Percentiles rank a stretch among this genome's conserved stretches.
phyloP scores from a whole-genome alignment of 139 green algal genomes.

The Zygnema cylindricum region DNA sequence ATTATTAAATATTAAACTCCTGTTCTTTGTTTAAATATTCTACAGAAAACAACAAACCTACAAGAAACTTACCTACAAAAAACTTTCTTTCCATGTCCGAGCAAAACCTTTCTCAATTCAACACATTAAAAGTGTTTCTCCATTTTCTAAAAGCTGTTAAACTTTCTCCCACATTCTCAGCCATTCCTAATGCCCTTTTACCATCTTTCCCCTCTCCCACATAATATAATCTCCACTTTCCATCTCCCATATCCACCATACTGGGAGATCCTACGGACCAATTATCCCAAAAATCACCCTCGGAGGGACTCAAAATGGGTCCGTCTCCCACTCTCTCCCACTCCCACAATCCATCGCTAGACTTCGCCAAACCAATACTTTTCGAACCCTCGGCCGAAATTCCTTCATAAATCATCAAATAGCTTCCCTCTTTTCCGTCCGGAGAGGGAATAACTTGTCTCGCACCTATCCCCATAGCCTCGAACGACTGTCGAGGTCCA shows the following conservation, averaged over 20 bases:
- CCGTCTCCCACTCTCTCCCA: slow-evolving; percentile 34
- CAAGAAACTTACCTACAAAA: no score
- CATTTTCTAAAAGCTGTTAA: neutral
- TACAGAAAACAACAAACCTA: no score
- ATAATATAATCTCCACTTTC: slow-evolving; percentile 52
- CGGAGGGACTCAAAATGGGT: slow-evolving; percentile 31
- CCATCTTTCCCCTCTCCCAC: slow-evolving; percentile 28
- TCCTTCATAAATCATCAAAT: slow-evolving; percentile 52
- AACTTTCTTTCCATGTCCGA: no score
- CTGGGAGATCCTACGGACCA: slow-evolving; percentile 41
- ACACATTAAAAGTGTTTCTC: neutral
- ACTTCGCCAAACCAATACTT: slow-evolving; percentile 40
- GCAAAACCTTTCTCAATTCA: no score
- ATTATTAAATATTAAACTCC: no score
- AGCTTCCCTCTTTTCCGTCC: neutral
- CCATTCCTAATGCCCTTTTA: slow-evolving; percentile 17
- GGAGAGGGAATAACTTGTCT: slow-evolving; percentile 39
- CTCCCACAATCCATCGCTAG: slow-evolving; percentile 25
- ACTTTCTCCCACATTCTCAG: slow-evolving; percentile 23
- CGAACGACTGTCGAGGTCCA: slow-evolving; percentile 32
- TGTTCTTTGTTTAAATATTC: no score
- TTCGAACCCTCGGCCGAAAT: slow-evolving; percentile 14
- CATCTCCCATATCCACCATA: slow-evolving; percentile 31
- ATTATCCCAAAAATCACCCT: slow-evolving; percentile 42
- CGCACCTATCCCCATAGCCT: slow-evolving; percentile 14